phyloP scores from a whole-genome alignment of 2,329 filamentous ascomycete species.

The Aspergillus piperis region DNA sequence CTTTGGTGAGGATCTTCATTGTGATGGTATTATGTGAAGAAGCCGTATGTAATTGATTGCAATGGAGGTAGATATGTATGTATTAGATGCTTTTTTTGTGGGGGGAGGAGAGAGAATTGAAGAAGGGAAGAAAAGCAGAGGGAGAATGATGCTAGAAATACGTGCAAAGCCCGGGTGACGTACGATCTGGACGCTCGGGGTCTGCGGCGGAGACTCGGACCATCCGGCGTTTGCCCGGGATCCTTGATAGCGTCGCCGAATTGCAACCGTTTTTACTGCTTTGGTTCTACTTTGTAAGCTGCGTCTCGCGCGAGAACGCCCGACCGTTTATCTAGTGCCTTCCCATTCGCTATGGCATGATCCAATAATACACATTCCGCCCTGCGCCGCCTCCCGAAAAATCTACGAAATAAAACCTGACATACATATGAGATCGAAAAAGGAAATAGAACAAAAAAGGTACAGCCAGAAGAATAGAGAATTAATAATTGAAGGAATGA shows the following conservation, averaged over 20 bases:
- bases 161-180: slow-evolving; percentile 20
- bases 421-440: slow-evolving; percentile 1
- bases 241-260: neutral
- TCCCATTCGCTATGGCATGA: slow-evolving; percentile 5
- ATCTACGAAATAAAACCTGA: neutral
- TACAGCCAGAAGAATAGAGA: slow-evolving; percentile 11
- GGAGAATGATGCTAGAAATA: neutral
- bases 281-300: neutral
- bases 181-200: neutral
- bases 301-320: slow-evolving; percentile 3
- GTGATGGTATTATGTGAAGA: slow-evolving; percentile 29
- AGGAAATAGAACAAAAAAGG: neutral
- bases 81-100: neutral
- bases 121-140: slow-evolving; percentile 2
- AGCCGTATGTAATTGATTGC: slow-evolving; percentile 5
- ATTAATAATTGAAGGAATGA: neutral
- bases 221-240: slow-evolving; percentile 12
- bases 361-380: slow-evolving; percentile 1
- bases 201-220: slow-evolving; percentile 2
- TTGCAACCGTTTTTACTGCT: neutral
- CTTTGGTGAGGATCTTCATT: slow-evolving; percentile 96
- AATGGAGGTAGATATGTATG: neutral
- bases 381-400: neutral
- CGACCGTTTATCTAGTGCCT: neutral
- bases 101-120: neutral